Percentiles rank a stretch among this genome's conserved stretches.
phyloP scores from a whole-genome alignment of 805 yeast genomes.

The Scheffersomyces stipitis region DNA sequence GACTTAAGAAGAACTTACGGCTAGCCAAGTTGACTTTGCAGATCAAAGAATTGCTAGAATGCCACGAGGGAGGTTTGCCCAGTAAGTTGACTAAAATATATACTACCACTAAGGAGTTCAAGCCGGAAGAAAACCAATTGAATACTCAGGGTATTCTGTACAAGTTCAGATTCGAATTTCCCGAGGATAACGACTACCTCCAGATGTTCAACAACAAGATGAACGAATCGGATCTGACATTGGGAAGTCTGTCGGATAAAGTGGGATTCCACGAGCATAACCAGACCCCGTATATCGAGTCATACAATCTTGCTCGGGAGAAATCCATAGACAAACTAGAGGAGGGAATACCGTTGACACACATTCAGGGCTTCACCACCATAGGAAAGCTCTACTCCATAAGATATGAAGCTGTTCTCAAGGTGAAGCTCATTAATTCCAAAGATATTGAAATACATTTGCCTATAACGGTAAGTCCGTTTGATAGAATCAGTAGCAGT shows the following conservation, averaged over 20 bases:
- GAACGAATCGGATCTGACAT: too few species aligned
- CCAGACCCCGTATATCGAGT: constrained; percentile 5
- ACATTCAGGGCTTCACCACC: constrained; percentile 50
- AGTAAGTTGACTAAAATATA: constrained; percentile 44
- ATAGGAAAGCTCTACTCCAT: constrained; percentile 51
- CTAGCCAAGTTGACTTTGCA: constrained; percentile 49
- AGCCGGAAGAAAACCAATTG: constrained; percentile 14
- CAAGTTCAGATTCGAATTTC: constrained; percentile 27
- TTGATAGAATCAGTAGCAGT: constrained; percentile 46
- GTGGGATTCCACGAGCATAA: not conserved
- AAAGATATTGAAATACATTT: constrained; percentile 50
- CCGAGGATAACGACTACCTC: constrained; percentile 37
- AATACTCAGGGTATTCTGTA: constrained; percentile 27
- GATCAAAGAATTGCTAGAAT: constrained; percentile 53
- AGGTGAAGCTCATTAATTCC: constrained; percentile 48
- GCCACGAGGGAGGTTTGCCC: constrained; percentile 51
- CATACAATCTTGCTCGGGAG: constrained; percentile 20
- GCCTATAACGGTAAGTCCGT: constrained; percentile 57
- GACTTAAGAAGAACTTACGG: constrained; percentile 30
- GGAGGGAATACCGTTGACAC: constrained; percentile 44
- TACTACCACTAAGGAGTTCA: constrained; percentile 29
- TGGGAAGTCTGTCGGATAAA: too few species aligned
- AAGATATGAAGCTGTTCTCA: constrained; percentile 50
- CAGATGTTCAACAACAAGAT: constrained; percentile 16
- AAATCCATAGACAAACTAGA: constrained; percentile 25